phyloP scores from a whole-genome alignment of 169 alveolate species.

The Cryptosporidium ubiquitum region DNA sequence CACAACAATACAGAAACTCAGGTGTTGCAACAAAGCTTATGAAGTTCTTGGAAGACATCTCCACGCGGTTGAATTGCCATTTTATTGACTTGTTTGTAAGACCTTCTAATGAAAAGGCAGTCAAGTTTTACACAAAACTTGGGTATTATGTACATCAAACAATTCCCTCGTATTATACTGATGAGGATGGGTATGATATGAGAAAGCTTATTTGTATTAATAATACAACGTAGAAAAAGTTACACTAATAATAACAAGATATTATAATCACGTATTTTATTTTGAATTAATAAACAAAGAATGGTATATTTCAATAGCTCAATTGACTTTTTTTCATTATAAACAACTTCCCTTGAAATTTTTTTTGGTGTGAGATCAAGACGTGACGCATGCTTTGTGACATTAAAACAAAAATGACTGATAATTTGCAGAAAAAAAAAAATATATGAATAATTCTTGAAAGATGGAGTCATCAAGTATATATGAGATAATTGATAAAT shows the following conservation, averaged over 20 bases:
- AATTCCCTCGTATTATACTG: slow-evolving; percentile 88
- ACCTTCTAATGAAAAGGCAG: slow-evolving; percentile 90
- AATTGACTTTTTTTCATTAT: neutral
- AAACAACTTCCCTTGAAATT: neutral
- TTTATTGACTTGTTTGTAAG: slow-evolving; percentile 95
- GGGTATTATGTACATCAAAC: slow-evolving; percentile 90
- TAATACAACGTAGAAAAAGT: neutral
- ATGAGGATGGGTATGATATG: slow-evolving; percentile 93
- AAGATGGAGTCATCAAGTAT: slow-evolving; percentile 63
- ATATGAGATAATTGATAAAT: slow-evolving; percentile 58
- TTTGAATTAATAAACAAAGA: neutral
- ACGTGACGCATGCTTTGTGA: slow-evolving; percentile 27
- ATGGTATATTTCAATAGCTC: neutral
- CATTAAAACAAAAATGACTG: neutral
- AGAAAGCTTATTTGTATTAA: slow-evolving; percentile 73
- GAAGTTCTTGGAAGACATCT: slow-evolving; percentile 91
- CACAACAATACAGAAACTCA: slow-evolving; percentile 90
- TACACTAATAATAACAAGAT: neutral
- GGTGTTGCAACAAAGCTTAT: slow-evolving; percentile 93
- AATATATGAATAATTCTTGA: neutral
- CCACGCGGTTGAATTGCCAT: slow-evolving; percentile 87
- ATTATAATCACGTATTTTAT: neutral
- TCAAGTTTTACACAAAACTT: slow-evolving; percentile 88
- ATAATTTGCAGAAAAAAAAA: neutral
- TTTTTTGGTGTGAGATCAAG: slow-evolving; percentile 44